These are phyloP conservation scores for Globisporangium abappressorium DNA, from an alignment of 352 stramenopile species.

Conservation along the genomic window DNA sequence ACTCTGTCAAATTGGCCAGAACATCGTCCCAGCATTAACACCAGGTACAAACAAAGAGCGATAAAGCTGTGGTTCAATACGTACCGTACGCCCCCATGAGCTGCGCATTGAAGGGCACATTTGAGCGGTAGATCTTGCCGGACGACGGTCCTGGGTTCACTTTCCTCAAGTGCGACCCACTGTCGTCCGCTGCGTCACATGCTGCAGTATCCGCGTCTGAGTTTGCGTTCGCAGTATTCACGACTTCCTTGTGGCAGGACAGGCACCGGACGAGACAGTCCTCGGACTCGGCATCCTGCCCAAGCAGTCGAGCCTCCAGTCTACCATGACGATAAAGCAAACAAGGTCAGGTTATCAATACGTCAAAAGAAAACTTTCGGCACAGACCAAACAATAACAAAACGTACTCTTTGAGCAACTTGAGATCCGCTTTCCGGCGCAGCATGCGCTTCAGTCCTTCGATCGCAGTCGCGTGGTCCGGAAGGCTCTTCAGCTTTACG, in stretches of 20 bases:
- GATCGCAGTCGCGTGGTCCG: slow-evolving; percentile 40
- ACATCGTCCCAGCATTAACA: neutral
- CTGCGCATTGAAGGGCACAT: slow-evolving; percentile 54
- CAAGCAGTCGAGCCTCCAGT: slow-evolving; percentile 49
- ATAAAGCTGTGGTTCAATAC: too few relatives aligned
- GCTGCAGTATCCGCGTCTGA: slow-evolving; percentile 16
- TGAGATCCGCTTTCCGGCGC: slow-evolving; percentile 58
- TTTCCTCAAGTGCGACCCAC: slow-evolving; percentile 24
- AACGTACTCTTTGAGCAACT: slow-evolving; percentile 63
- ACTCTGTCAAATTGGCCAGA: slow-evolving; percentile 4
- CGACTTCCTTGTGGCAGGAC: slow-evolving; percentile 68
- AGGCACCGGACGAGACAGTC: slow-evolving; percentile 69
- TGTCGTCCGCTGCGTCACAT: slow-evolving; percentile 26
- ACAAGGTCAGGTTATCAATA: neutral
- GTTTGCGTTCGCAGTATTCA: slow-evolving; percentile 15
- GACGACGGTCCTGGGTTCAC: slow-evolving; percentile 52
- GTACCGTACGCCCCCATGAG: slow-evolving; percentile 3
- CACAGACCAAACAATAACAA: neutral
- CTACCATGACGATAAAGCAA: slow-evolving; percentile 17
- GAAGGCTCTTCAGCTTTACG: slow-evolving; percentile 39
- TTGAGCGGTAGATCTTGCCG: slow-evolving; percentile 58
- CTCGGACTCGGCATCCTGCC: slow-evolving; percentile 44
- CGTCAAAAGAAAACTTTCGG: neutral
- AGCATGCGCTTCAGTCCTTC: slow-evolving; percentile 44
- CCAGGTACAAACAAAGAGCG: too few relatives aligned